Evolutionary conservation across 441 rosid genomes (phyloP).

Genomic region (Mallotus repandus): DNA sequence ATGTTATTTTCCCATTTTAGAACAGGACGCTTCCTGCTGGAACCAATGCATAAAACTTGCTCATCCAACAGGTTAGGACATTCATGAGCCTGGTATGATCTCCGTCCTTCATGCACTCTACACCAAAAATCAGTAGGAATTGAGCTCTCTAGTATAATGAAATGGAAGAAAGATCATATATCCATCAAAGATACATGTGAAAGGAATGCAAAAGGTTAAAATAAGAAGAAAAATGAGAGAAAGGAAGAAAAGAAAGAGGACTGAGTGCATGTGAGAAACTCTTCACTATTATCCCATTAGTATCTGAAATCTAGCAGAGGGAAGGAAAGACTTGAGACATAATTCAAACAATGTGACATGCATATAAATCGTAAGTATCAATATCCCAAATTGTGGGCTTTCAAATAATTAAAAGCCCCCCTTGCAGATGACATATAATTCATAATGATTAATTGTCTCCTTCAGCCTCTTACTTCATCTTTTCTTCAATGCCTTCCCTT

Average conservation of each 20-base stretch:
- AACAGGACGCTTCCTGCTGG: conserved; percentile 88
- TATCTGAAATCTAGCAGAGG: not conserved
- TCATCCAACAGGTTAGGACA: conserved; percentile 51
- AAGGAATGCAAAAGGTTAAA: not conserved
- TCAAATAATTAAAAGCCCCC: not conserved
- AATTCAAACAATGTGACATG: not conserved
- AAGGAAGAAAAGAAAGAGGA: not conserved
- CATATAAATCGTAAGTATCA: not conserved
- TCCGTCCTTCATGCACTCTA: conserved; percentile 85
- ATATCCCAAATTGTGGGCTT: not conserved
- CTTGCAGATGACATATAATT: not conserved
- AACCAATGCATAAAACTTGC: conserved; percentile 73
- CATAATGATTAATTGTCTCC: conserved; percentile 1
- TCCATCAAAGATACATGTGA: not conserved
- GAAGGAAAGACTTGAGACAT: not conserved
- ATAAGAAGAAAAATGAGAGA: not conserved
- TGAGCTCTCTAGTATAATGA: conserved; percentile 25
- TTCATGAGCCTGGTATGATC: conserved; percentile 59
- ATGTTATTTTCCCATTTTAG: conserved; percentile 91
- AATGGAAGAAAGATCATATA: conserved; percentile 11
- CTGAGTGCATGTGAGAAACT: not conserved
- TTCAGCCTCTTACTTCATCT: not conserved
- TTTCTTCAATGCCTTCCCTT: conserved; percentile 2
- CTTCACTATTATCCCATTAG: not conserved
- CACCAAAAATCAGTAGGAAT: conserved; percentile 42